Evolutionary conservation across 257 asterid genomes (phyloP).

Genomic region (Penstemon eatonii): DNA sequence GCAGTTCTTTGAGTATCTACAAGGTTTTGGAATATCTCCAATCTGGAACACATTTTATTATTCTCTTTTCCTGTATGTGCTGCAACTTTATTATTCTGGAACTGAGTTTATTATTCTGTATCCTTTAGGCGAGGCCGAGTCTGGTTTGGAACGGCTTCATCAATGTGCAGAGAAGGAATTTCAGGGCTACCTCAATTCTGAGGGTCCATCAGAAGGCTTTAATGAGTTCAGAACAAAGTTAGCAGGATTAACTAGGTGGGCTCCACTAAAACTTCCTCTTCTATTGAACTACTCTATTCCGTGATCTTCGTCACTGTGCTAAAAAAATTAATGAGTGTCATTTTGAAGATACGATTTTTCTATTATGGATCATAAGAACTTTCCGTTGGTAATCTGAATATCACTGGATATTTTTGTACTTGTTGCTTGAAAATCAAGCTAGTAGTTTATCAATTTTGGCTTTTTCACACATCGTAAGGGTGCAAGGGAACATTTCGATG

Average conservation of each 20-base stretch:
- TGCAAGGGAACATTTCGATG: no score
- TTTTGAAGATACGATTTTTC: no score
- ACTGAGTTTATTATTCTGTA: not conserved
- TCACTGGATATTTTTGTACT: no score
- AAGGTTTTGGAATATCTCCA: constrained; percentile 48
- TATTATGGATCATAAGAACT: no score
- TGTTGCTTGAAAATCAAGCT: no score
- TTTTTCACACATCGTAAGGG: no score
- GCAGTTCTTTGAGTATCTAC: constrained; percentile 85
- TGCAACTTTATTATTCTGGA: constrained; percentile 13
- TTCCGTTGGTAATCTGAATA: no score
- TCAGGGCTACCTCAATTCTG: constrained; percentile 62
- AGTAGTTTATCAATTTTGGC: no score
- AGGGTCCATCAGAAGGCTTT: constrained; percentile 68
- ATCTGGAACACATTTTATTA: constrained; percentile 10
- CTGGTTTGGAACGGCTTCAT: constrained; percentile 91
- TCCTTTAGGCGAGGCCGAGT: constrained; percentile 83
- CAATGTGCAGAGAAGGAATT: constrained; percentile 94
- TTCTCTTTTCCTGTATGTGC: constrained; percentile 9
- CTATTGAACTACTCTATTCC: constrained; percentile 17
- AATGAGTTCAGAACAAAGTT: constrained; percentile 82
- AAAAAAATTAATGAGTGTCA: not conserved
- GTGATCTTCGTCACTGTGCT: constrained; percentile 13
- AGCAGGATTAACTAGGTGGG: constrained; percentile 86
- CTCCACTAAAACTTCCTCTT: constrained; percentile 10